phyloP scores from a whole-genome alignment of 352 stramenopile species.

The Pilasporangium apinafurcum region DNA sequence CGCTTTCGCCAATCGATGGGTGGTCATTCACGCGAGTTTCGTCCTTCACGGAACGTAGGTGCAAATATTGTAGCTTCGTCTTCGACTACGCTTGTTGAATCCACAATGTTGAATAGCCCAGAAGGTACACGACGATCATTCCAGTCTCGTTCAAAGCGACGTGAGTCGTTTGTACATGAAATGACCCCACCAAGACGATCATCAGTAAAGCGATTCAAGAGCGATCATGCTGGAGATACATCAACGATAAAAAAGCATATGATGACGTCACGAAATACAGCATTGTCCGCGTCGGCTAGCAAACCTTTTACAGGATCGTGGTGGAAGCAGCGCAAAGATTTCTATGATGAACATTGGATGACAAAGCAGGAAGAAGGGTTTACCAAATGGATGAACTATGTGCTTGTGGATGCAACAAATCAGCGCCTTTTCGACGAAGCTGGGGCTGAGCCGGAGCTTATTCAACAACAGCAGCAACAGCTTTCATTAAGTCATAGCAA shows the following conservation, averaged over 20 bases:
- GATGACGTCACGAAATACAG: neutral
- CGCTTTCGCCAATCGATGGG: slow-evolving; percentile 3
- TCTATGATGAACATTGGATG: slow-evolving; percentile 78
- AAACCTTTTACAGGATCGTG: slow-evolving; percentile 39
- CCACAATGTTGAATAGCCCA: no score
- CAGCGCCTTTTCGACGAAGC: slow-evolving; percentile 27
- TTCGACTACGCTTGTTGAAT: no score
- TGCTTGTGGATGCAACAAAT: slow-evolving; percentile 50
- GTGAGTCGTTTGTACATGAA: slow-evolving; percentile 26
- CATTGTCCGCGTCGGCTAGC: neutral
- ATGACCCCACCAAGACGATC: slow-evolving; percentile 28
- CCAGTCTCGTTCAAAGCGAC: slow-evolving; percentile 22
- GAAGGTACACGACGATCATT: no score
- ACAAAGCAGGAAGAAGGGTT: slow-evolving; percentile 74
- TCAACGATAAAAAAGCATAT: slow-evolving; percentile 6
- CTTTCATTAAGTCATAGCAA: neutral
- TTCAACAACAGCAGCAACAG: no score
- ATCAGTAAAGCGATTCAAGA: slow-evolving; percentile 13
- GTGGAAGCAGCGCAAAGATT: slow-evolving; percentile 67
- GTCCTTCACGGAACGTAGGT: neutral
- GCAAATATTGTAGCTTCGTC: no score
- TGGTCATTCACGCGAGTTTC: neutral
- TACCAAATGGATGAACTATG: slow-evolving; percentile 87
- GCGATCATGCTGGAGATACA: slow-evolving; percentile 2
- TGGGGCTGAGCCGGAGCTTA: slow-evolving; percentile 10